Evolutionary conservation across 2,329 filamentous ascomycete species (phyloP).

Genomic region (Cladosporium sp.): DNA sequence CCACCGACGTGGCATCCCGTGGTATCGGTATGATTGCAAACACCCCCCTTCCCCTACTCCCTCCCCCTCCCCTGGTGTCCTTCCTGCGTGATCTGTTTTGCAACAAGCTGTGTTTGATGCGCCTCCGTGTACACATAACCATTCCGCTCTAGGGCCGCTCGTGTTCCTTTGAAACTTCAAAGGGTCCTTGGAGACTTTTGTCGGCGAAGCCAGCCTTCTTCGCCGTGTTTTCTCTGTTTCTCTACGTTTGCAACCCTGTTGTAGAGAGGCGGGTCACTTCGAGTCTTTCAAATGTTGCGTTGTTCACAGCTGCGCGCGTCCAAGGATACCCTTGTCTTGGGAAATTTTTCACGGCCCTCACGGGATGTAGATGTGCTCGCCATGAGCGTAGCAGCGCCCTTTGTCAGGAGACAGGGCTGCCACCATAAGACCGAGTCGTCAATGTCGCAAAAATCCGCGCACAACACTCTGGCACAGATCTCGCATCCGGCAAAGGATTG

Average conservation of each 20-base stretch:
- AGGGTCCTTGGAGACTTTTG: constrained; percentile 77
- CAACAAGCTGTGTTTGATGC: constrained; percentile 79
- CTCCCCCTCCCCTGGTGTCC: constrained; percentile 25
- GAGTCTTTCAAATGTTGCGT: constrained; percentile 52
- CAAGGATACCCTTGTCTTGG: constrained; percentile 62
- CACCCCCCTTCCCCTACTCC: constrained; percentile 29
- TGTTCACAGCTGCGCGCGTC: constrained; percentile 66
- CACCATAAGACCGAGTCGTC: constrained; percentile 15
- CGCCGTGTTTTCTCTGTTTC: constrained; percentile 65
- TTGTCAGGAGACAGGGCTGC: constrained; percentile 21
- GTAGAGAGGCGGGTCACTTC: constrained; percentile 70
- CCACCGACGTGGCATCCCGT: constrained; percentile 98
- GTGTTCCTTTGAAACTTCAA: constrained; percentile 77
- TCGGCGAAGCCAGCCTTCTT: constrained; percentile 25
- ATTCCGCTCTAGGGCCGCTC: constrained; percentile 73
- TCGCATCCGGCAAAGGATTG: constrained; percentile 51
- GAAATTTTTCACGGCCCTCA: constrained; percentile 50
- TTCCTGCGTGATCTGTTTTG: constrained; percentile 56
- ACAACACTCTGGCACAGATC: constrained; percentile 28
- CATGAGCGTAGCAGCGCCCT: constrained; percentile 21
- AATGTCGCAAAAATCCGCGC: constrained; percentile 27
- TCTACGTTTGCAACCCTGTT: constrained; percentile 73
- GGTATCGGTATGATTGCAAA: constrained; percentile 96
- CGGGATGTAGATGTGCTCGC: constrained; percentile 34
- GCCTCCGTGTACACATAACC: constrained; percentile 84